Percentiles rank a stretch among this genome's conserved stretches.
phyloP scores from a whole-genome alignment of 352 stramenopile species.

The Globisporangium nagaii region DNA sequence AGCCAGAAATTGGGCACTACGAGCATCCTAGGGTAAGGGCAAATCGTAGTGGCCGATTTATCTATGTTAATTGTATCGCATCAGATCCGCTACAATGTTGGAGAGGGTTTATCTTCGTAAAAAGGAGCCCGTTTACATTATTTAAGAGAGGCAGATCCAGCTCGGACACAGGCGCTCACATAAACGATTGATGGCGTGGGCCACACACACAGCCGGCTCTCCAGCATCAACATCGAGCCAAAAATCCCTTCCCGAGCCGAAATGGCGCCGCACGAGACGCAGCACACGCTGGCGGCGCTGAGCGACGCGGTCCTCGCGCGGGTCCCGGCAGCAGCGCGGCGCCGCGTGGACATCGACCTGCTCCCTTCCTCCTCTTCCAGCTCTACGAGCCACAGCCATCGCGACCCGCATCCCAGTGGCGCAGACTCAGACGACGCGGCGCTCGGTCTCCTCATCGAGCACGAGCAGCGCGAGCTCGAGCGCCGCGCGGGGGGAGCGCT shows the following conservation, averaged over 20 bases:
- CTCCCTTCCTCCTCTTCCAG: neutral
- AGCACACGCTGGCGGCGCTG: neutral
- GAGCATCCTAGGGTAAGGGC: too few relatives aligned
- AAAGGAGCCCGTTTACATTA: too few relatives aligned
- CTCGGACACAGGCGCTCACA: too few relatives aligned
- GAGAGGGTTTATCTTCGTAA: too few relatives aligned
- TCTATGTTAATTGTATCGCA: too few relatives aligned
- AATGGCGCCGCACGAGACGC: neutral
- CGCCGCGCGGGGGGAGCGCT: neutral
- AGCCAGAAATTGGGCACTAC: too few relatives aligned
- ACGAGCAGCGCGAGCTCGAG: neutral
- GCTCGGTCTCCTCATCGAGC: neutral
- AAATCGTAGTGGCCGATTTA: too few relatives aligned
- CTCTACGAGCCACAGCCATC: neutral
- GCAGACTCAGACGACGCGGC: neutral
- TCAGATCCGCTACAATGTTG: neutral
- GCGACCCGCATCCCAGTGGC: neutral
- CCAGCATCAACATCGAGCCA: too few relatives aligned
- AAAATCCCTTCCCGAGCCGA: neutral
- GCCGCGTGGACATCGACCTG: neutral
- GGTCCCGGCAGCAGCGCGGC: neutral
- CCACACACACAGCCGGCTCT: too few relatives aligned
- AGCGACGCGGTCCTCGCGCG: slow-evolving; percentile 4
- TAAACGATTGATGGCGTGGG: too few relatives aligned
- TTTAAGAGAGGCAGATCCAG: too few relatives aligned